phyloP scores from a whole-genome alignment of 352 stramenopile species.

The Globisporangium mamillatum region DNA sequence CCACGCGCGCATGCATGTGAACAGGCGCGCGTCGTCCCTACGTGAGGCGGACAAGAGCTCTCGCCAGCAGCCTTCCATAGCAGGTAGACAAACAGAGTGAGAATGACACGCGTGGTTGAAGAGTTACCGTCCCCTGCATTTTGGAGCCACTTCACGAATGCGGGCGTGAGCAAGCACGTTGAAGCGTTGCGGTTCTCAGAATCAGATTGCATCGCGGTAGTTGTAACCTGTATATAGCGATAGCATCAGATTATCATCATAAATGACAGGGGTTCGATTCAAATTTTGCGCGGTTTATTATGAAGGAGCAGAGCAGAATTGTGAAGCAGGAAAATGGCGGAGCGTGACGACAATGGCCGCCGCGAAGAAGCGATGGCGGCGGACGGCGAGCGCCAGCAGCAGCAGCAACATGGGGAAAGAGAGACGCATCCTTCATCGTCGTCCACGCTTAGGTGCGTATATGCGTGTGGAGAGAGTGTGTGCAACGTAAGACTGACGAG shows the following conservation, averaged over 20 bases:
- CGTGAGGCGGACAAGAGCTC: conserved; percentile 25
- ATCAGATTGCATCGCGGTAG: background rate
- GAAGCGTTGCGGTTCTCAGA: background rate
- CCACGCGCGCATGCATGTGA: conserved; percentile 48
- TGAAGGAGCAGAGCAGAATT: background rate
- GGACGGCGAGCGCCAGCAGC: background rate
- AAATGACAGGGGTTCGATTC: background rate
- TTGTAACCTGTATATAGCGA: background rate
- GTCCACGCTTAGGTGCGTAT: background rate
- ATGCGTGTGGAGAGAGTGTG: background rate
- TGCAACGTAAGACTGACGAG: background rate
- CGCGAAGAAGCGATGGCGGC: background rate
- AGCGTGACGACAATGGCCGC: background rate
- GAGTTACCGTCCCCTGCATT: background rate
- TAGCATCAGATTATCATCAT: background rate
- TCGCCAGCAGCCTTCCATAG: conserved; percentile 27
- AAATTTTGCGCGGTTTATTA: conserved; percentile 1
- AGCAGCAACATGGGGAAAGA: background rate
- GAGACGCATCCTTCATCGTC: background rate
- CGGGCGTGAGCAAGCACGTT: background rate
- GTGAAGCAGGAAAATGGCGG: background rate
- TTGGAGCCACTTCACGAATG: background rate
- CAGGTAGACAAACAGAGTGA: background rate
- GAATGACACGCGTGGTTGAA: background rate
- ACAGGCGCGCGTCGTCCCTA: conserved; percentile 22